A percentile compares a stretch with the other conserved stretches of the same genome.
These are phyloP conservation scores for Cladosporium colombiae DNA, from an alignment of 2,329 filamentous ascomycete species.

Conservation along the genomic window DNA sequence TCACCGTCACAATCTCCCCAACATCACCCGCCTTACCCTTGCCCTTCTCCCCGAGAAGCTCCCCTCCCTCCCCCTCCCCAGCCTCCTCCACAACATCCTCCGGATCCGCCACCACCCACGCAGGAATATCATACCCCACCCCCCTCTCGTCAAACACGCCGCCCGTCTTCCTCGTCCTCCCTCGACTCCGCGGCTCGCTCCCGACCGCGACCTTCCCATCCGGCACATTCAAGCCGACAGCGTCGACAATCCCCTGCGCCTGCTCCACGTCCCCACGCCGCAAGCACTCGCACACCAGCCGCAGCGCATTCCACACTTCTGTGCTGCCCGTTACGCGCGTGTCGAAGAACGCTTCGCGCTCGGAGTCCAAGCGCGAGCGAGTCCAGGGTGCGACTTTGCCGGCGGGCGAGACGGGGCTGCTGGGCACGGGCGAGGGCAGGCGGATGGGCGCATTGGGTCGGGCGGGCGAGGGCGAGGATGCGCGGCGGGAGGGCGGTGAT, in stretches of 20 bases:
- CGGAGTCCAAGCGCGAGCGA: constrained; percentile 64
- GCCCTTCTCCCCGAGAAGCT: constrained; percentile 31
- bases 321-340: constrained; percentile 75
- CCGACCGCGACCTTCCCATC: constrained; percentile 38
- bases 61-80: constrained; percentile 30
- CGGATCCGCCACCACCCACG: constrained; percentile 49
- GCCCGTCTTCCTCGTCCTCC: constrained; percentile 29
- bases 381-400: constrained; percentile 60
- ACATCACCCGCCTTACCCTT: constrained; percentile 37
- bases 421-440: constrained; percentile 29
- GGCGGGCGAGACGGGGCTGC: constrained; percentile 26
- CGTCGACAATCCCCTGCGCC: constrained; percentile 79
- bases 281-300: constrained; percentile 66
- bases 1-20: constrained; percentile 36
- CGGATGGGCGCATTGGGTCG: constrained; percentile 19
- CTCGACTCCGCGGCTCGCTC: constrained; percentile 1
- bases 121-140: constrained; percentile 46
- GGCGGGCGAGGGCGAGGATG: not conserved
- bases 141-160: constrained; percentile 49
- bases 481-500: not conserved
- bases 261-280: constrained; percentile 52
- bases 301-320: constrained; percentile 80
- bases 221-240: constrained; percentile 61
- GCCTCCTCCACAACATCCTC: constrained; percentile 34
- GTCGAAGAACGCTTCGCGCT: constrained; percentile 85